Evolutionary conservation across 2,329 filamentous ascomycete species (phyloP).

Genomic region (Aspergillus luchuensis): DNA sequence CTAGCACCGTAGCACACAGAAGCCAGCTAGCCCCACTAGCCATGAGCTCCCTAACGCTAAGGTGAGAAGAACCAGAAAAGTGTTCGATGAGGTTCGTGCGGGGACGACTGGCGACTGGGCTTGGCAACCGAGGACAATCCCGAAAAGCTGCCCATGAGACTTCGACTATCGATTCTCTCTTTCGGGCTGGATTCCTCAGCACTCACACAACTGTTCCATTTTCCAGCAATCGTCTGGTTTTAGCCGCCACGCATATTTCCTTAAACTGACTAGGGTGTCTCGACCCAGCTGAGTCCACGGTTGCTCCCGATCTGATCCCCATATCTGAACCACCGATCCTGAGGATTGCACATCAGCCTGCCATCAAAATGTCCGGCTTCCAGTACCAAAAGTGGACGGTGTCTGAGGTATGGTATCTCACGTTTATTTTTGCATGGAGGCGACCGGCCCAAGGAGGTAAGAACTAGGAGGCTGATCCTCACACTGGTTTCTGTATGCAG

Average conservation of each 20-base stretch:
- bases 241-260: conserved; percentile 3
- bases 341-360: background rate
- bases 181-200: background rate
- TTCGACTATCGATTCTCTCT: conserved; percentile 1
- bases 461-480: conserved; percentile 9
- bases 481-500: conserved; percentile 25
- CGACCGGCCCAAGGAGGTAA: background rate
- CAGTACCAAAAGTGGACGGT: conserved; percentile 51
- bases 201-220: conserved; percentile 1
- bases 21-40: conserved; percentile 3
- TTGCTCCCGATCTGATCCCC: conserved; percentile 4
- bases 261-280: background rate
- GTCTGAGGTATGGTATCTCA: conserved; percentile 40
- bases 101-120: conserved; percentile 1
- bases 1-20: background rate
- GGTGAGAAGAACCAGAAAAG: conserved; percentile 5
- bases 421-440: background rate
- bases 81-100: conserved; percentile 10
- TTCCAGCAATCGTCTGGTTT: background rate
- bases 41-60: conserved; percentile 7
- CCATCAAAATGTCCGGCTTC: conserved; percentile 35
- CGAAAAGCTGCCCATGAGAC: background rate
- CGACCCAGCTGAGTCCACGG: conserved; percentile 5
- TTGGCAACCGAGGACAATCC: conserved; percentile 8
- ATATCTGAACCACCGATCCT: conserved; percentile 2